These are phyloP conservation scores for Wickerhamiella qilinensis DNA, from an alignment of 805 yeast species.

Conservation along the genomic window DNA sequence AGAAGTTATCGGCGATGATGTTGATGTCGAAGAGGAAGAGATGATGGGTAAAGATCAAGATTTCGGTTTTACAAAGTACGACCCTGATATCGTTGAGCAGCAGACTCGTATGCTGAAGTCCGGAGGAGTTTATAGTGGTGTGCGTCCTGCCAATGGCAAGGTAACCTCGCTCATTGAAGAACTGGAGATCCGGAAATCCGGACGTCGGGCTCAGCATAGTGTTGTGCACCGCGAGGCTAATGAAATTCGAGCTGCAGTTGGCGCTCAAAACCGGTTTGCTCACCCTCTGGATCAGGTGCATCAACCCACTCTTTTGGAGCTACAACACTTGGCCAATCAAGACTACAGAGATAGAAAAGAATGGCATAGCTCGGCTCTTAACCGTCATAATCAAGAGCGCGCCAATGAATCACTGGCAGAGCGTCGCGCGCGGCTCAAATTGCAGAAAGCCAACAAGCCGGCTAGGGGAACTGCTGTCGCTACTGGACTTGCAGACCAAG, in stretches of 20 bases:
- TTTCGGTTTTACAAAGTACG: constrained; percentile 18
- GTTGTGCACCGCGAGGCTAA: constrained; percentile 15
- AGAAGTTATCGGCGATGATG: constrained; percentile 3
- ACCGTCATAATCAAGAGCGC: constrained; percentile 8
- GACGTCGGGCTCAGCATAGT: constrained; percentile 15
- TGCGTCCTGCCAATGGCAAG: constrained; percentile 9
- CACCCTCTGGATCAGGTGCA: constrained; percentile 18
- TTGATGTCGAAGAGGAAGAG: constrained; percentile 9
- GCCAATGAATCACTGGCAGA: constrained; percentile 18
- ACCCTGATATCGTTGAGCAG: constrained; percentile 14
- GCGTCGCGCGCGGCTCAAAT: constrained; percentile 16
- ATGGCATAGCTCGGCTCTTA: constrained; percentile 13
- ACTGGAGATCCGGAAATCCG: constrained; percentile 23
- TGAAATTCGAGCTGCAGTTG: constrained; percentile 6
- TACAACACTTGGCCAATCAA: constrained; percentile 17
- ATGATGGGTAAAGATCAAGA: constrained; percentile 9
- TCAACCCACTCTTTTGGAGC: constrained; percentile 18
- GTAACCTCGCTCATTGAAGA: constrained; percentile 24
- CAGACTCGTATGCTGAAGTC: constrained; percentile 15
- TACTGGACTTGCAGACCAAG: too few relatives aligned
- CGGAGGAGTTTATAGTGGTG: constrained; percentile 13
- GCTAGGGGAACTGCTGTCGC: neutral
- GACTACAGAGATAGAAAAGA: constrained; percentile 17
- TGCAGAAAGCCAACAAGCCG: constrained; percentile 3
- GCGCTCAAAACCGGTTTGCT: constrained; percentile 1